These are phyloP conservation scores for Umbilicus rupestris DNA, from an alignment of 164 flowering plant species.

Conservation along the genomic window DNA sequence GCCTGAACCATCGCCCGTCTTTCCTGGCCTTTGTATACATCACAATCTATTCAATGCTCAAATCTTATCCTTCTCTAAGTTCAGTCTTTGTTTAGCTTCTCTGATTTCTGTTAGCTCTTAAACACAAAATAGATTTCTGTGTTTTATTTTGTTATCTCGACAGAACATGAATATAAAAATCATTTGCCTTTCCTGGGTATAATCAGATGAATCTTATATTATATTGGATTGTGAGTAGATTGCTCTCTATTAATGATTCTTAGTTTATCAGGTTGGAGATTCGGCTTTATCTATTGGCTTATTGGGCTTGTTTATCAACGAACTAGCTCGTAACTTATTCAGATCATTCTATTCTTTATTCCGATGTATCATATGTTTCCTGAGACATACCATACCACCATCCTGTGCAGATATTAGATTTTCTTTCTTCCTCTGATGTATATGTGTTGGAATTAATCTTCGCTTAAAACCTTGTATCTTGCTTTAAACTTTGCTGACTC, in stretches of 20 bases:
- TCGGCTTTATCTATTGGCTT: slow-evolving; percentile 78
- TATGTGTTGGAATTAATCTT: slow-evolving; percentile 75
- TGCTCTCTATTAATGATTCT: neutral
- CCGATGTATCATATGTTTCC: neutral
- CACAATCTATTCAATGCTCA: slow-evolving; percentile 78
- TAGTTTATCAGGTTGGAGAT: slow-evolving; percentile 66
- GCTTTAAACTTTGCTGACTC: neutral
- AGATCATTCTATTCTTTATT: slow-evolving; percentile 5
- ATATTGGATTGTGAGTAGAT: slow-evolving; percentile 16
- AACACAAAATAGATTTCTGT: no score
- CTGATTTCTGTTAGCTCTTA: no score
- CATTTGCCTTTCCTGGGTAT: slow-evolving; percentile 18
- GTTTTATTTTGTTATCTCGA: no score
- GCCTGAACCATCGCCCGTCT: slow-evolving; percentile 83
- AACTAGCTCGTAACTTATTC: slow-evolving; percentile 63
- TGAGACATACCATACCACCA: neutral
- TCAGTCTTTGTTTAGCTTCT: slow-evolving; percentile 1
- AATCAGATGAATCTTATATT: neutral
- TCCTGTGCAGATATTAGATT: slow-evolving; percentile 68
- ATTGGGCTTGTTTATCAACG: slow-evolving; percentile 64
- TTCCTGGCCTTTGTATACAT: slow-evolving; percentile 82
- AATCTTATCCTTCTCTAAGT: slow-evolving; percentile 95
- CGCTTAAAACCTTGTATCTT: slow-evolving; percentile 68
- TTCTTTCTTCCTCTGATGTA: slow-evolving; percentile 66
- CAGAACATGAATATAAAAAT: no score